These are phyloP conservation scores for Lepidium sativum DNA, from an alignment of 345 rosid genomes.

Conservation along the genomic window DNA sequence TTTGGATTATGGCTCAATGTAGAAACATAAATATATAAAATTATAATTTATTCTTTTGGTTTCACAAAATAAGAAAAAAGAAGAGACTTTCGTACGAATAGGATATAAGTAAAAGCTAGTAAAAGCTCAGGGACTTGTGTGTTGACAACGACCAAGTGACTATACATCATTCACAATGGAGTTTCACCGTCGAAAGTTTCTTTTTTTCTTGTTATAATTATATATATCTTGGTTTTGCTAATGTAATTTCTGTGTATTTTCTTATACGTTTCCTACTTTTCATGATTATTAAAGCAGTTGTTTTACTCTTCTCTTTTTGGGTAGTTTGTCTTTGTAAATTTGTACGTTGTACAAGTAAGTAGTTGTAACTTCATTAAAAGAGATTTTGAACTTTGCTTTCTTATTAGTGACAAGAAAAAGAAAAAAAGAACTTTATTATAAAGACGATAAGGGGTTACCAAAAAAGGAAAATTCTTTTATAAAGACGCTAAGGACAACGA, in stretches of 20 bases:
- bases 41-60: not conserved
- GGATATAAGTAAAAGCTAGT: not conserved
- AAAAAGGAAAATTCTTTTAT: no score
- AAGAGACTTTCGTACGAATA: not conserved
- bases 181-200: slow-evolving; percentile 3
- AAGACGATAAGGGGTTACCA: no score
- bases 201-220: not conserved
- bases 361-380: not conserved
- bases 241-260: slow-evolving; percentile 8
- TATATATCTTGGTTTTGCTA: slow-evolving; percentile 12
- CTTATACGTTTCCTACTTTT: not conserved
- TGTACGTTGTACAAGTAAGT: slow-evolving; percentile 16
- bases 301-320: not conserved
- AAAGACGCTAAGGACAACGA: no score
- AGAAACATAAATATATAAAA: not conserved
- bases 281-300: not conserved
- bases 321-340: slow-evolving; percentile 20
- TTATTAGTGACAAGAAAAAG: no score
- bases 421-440: no score
- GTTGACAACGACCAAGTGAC: slow-evolving; percentile 12
- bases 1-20: slow-evolving; percentile 56
- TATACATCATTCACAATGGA: not conserved
- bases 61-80: not conserved
- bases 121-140: slow-evolving; percentile 13
- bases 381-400: not conserved